Base-by-base conservation (phyloP, 306 rosid genomes). In the Canavalia gladiata region DNA sequence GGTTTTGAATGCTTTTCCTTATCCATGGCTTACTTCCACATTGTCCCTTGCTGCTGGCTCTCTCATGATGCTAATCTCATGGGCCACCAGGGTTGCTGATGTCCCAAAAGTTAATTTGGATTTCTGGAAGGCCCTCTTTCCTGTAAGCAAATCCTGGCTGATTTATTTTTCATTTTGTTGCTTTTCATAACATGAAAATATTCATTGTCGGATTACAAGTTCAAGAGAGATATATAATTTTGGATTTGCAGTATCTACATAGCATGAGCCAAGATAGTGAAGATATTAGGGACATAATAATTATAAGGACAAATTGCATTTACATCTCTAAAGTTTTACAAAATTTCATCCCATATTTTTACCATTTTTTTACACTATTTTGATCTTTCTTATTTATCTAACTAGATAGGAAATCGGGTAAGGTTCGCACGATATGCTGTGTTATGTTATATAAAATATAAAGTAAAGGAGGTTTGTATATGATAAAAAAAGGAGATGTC, bases 11-110 rank as follows among this genome's bases (percentile, higher is more conserved):
- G 92, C 85, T 37, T 94, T 94, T 65, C 97, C 93, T 18, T 89
- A 86, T 54, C 98, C 97, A 1, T 94, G 97, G 97, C 94, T 94
- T 18, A 89, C 92, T 42, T 90, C 98, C 11, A 91, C 97, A 11
- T 78, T 94, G 68, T 91, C 94, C 28, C 90, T 94, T 13, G 97
- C 98, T 28, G 85, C 94, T 73, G 97, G 94, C 39, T 91, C 97
- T 13, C 88, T 94, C 47, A 89, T 91, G 45, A 94, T 94, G 98
- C 89, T 94, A 54, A 41, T 90, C 65, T 91, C 94, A 2, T 91
- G 98, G 98, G 91, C 92, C 30, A 88, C 91, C 0, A 78, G 88
- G 60, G 79, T 91, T 49, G 95, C 91, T 39, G 90, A 91, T 1
- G 63, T 82, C 10, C 97, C 97, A 0, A 90, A 87, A 55, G 90